Conservation (phyloP, 1,139 yeast genomes). For the Eremothecium gossypii region DNA sequence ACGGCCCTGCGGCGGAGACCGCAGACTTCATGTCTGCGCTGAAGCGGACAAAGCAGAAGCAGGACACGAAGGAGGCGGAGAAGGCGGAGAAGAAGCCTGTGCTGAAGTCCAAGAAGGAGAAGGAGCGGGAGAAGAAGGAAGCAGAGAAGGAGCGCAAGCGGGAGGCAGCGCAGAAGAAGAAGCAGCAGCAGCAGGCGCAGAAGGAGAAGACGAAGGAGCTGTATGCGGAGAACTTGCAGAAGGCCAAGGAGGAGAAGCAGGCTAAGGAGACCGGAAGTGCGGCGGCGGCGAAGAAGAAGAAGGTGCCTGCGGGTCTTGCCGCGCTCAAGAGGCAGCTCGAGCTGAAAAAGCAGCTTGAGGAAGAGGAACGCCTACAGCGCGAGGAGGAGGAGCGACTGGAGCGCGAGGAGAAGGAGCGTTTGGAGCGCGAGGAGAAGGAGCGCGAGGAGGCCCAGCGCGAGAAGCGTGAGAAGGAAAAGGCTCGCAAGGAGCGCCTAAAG, state of each 20-base stretch:
- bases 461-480: constrained; percentile 76
- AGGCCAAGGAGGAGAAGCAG: constrained; percentile 31
- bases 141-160: constrained; percentile 91
- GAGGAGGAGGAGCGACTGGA: constrained; percentile 53
- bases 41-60: constrained; percentile 69
- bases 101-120: constrained; percentile 88
- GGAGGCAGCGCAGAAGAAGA: constrained; percentile 82
- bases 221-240: constrained; percentile 35
- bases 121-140: constrained; percentile 96
- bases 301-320: constrained; percentile 72
- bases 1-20: constrained; percentile 36
- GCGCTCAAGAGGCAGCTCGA: constrained; percentile 80
- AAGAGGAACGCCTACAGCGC: constrained; percentile 44
- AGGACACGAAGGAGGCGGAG: constrained; percentile 46
- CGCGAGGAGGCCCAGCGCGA: constrained; percentile 64
- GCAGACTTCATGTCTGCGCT: constrained; percentile 76
- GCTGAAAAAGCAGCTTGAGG: constrained; percentile 74
- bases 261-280: constrained; percentile 15
- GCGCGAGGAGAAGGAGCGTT: constrained; percentile 50
- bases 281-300: constrained; percentile 43
- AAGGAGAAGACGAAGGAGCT: constrained; percentile 50
- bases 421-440: constrained; percentile 45
- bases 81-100: constrained; percentile 43
- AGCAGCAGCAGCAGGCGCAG: constrained; percentile 61
- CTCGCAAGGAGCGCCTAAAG: constrained; percentile 68